These are phyloP conservation scores for Aspergillus incahuasiensis DNA, from an alignment of 495 filamentous ascomycete species.

Conservation along the genomic window DNA sequence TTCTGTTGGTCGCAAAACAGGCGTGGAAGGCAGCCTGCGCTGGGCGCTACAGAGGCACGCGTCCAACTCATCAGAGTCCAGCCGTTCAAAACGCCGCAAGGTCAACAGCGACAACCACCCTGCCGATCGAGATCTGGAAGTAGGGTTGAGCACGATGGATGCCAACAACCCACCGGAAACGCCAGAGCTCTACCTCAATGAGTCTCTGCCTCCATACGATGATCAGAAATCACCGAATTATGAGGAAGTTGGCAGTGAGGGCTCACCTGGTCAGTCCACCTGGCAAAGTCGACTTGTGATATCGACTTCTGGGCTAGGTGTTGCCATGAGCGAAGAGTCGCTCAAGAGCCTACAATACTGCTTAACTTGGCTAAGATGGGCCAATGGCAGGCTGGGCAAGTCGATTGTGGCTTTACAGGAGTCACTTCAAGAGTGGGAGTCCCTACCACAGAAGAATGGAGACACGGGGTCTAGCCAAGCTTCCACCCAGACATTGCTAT, in stretches of 20 bases:
- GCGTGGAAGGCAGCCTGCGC: constrained; percentile 74
- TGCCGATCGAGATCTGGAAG: constrained; percentile 39
- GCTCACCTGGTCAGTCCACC: constrained; percentile 34
- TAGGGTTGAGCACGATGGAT: constrained; percentile 18
- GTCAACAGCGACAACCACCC: constrained; percentile 39
- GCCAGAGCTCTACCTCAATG: constrained; percentile 51
- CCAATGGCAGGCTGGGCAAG: constrained; percentile 68
- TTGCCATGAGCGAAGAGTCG: constrained; percentile 83
- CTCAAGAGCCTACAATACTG: constrained; percentile 72
- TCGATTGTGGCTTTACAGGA: constrained; percentile 63
- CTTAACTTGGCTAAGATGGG: constrained; percentile 67
- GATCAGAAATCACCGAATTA: constrained; percentile 69
- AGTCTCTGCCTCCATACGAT: constrained; percentile 76
- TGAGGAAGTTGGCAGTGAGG: constrained; percentile 43
- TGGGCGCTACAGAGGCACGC: constrained; percentile 61
- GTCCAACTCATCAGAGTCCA: constrained; percentile 31
- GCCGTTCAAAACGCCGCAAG: constrained; percentile 61
- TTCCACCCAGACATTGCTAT: constrained; percentile 42
- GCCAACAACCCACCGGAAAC: constrained; percentile 25
- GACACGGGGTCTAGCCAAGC: constrained; percentile 17
- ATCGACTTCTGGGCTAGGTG: constrained; percentile 75
- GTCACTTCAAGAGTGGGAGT: constrained; percentile 73
- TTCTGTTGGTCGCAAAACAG: constrained; percentile 74
- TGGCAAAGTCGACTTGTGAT: constrained; percentile 81
- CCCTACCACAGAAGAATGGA: constrained; percentile 23